Evolutionary conservation across 1,139 yeast species (phyloP), one percentile per base, ranked within the genome.

Genomic region (Hansenula lynferdii): DNA sequence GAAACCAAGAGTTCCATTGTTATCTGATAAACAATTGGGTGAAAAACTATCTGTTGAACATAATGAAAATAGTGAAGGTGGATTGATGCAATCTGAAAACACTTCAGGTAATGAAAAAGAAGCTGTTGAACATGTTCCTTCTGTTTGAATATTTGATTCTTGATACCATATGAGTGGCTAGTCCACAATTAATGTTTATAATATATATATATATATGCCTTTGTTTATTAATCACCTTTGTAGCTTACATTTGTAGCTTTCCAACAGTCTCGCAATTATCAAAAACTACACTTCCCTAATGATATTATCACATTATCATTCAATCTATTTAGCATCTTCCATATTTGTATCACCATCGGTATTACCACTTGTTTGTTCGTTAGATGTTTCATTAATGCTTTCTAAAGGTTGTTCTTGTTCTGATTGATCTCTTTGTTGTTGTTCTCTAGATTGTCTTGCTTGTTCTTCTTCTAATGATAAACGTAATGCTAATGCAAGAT

Each of bases 401-500:
- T 47, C 51, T 40, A 47, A 36, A 12, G 38, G 35, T 15, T n/a
- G n/a, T n/a, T n/a, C n/a, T n/a, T n/a, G n/a, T n/a, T 34, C 38
- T 20, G 28, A 33, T 10, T 37, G 36, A 17, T 40, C 39, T 18
- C 40, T 35, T 14, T 32, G 39, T 21, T 42, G 46, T 2, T 45
- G 43, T 31, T 48, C 55, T 40, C 54, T 46, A 1, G 51, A 50
- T 33, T 65, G 70, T 55, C 69, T 63, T 27, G 64, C 65, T 39
- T 65, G 68, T 43, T 65, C 70, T 43, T 65, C 70, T 39, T 65
- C 69, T 56, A 65, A 53, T 0, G 70, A 65, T 37, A 65, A 40
- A 50, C 69, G 64, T 37, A 92, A 75, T 0, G 97, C 98, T 69
- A 92, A 73, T 1, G 97, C 98, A 57, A 92, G 77, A 62, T 94